Percentiles rank a stretch among this genome's conserved stretches.
phyloP scores from a whole-genome alignment of 2,329 filamentous ascomycete genomes.

The Sordariomycetes sp. region DNA sequence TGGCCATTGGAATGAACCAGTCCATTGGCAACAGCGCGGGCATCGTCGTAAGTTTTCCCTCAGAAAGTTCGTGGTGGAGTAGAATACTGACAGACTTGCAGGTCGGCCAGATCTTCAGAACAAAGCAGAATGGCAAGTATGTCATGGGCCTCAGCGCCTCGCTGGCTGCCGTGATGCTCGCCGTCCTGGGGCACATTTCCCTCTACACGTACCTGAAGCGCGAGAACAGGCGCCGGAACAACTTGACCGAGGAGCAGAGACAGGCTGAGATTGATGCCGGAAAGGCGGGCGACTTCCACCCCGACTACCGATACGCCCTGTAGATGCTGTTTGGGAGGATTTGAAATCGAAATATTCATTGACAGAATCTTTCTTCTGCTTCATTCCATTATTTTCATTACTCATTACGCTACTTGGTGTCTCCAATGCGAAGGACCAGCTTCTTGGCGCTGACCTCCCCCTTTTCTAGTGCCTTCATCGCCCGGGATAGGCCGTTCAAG shows the following conservation, averaged over 20 bases:
- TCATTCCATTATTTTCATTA: too few species aligned
- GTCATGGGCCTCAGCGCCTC: constrained; percentile 12
- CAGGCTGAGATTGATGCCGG: constrained; percentile 10
- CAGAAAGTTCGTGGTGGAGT: neutral
- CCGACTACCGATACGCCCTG: constrained; percentile 11
- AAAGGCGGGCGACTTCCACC: constrained; percentile 13
- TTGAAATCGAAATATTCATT: too few species aligned
- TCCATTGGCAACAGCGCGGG: constrained; percentile 37
- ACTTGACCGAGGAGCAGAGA: constrained; percentile 11
- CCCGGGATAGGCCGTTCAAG: neutral
- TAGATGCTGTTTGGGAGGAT: too few species aligned
- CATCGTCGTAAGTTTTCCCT: constrained; percentile 23
- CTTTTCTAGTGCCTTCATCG: neutral
- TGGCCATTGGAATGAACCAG: constrained; percentile 34
- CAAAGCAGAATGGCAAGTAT: constrained; percentile 12
- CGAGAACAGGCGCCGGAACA: constrained; percentile 10
- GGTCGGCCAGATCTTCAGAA: constrained; percentile 10
- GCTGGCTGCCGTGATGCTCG: constrained; percentile 11
- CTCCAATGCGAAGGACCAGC: neutral
- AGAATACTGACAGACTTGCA: neutral
- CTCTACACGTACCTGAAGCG: constrained; percentile 10
- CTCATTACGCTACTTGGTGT: neutral
- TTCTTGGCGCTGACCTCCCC: neutral
- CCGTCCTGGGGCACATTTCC: constrained; percentile 9
- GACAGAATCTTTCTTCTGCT: too few species aligned